Evolutionary conservation across 73 alveolate genomes (phyloP).

Genomic region (Paramecium biaurelia): DNA sequence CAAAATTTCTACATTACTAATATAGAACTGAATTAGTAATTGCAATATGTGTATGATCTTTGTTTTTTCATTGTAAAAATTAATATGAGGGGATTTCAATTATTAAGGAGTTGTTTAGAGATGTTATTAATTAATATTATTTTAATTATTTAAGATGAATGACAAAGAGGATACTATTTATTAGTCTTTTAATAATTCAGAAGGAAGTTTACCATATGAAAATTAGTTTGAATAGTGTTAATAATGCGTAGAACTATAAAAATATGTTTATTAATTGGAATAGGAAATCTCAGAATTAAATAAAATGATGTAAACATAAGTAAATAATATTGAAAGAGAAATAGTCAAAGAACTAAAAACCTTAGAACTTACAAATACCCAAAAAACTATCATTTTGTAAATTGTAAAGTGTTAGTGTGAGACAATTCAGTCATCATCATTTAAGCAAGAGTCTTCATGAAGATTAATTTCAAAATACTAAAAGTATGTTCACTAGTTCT

Average conservation of each 20-base stretch:
- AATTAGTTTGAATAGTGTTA: neutral
- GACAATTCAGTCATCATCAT: neutral
- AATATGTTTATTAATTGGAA: neutral
- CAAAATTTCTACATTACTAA: too few relatives aligned
- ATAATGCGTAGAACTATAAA: neutral
- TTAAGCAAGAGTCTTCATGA: neutral
- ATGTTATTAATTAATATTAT: neutral
- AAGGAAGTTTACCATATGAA: neutral
- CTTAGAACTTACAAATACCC: neutral
- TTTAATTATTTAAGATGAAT: neutral
- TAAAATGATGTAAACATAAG: neutral
- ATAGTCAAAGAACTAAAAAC: neutral
- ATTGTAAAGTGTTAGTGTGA: neutral
- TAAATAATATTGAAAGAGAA: neutral
- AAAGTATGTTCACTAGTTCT: neutral
- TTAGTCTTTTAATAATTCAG: neutral
- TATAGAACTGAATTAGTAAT: too few relatives aligned
- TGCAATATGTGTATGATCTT: too few relatives aligned
- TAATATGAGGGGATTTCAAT: too few relatives aligned
- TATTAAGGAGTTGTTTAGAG: too few relatives aligned
- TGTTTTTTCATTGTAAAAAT: too few relatives aligned
- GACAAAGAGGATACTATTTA: slow-evolving; percentile 1
- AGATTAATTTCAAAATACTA: neutral
- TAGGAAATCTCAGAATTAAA: neutral
- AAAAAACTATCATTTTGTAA: neutral